Conservation (phyloP, 352 stramenopile species). For the Phytopythium mirpurense region DNA sequence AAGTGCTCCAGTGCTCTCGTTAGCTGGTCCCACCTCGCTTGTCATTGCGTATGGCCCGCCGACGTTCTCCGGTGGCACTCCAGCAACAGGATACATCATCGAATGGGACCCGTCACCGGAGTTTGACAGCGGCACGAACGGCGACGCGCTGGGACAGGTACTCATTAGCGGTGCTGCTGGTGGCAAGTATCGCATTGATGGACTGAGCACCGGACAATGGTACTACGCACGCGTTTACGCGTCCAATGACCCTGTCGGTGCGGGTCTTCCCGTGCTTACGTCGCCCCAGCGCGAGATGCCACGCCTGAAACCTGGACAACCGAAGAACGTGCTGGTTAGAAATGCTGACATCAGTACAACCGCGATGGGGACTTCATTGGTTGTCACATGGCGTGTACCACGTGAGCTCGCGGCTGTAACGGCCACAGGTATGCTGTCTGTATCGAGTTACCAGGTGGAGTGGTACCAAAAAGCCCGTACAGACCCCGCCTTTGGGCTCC, state of each 20-base stretch:
- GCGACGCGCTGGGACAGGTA: constrained; percentile 41
- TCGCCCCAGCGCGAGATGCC: constrained; percentile 57
- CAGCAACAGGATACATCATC: constrained; percentile 87
- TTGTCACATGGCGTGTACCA: constrained; percentile 47
- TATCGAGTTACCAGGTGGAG: constrained; percentile 53
- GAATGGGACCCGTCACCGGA: constrained; percentile 82
- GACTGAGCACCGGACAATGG: constrained; percentile 36
- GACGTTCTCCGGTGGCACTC: constrained; percentile 80
- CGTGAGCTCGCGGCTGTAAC: constrained; percentile 8
- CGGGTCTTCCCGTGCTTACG: constrained; percentile 34
- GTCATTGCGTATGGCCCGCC: constrained; percentile 77
- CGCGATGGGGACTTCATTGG: constrained; percentile 39
- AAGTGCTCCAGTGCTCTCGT: constrained; percentile 52
- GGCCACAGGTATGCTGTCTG: constrained; percentile 3
- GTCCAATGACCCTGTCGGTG: constrained; percentile 50
- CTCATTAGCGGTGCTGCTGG: constrained; percentile 18
- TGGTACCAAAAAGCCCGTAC: constrained; percentile 61
- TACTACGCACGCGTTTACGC: constrained; percentile 73
- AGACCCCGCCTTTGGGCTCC: constrained; percentile 51
- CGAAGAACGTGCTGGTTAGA: constrained; percentile 21
- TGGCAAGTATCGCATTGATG: constrained; percentile 41
- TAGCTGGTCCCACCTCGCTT: constrained; percentile 65
- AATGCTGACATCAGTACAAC: constrained; percentile 26
- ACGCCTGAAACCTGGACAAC: constrained; percentile 40
- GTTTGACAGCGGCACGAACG: constrained; percentile 71